Evolutionary conservation across 1,139 yeast species (phyloP), one percentile per base, ranked within the genome.

Genomic region (Geotrichum klebahnii): DNA sequence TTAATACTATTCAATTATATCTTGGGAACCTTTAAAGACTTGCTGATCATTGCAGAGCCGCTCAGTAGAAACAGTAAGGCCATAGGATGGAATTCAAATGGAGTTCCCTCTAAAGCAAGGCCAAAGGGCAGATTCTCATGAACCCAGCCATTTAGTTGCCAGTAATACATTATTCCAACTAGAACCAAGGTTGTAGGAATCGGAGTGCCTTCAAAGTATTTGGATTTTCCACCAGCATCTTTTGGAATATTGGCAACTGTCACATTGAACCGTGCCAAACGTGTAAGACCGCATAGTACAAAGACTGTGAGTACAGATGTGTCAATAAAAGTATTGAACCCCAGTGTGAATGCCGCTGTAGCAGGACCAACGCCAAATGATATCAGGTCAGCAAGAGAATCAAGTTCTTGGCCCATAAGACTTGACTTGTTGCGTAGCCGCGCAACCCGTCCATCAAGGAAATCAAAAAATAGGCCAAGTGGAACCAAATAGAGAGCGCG

Each of bases 401-500:
- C 98, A 61, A 92, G 79, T 70, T 92, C 98, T 69, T 92, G 97
- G 53, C 98, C 98, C 88, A 94, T 87, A 52, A 92, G 75, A 22
- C 95, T 84, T 2, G 96, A 80, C 71, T 92, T 88, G 68, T 89
- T 84, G 70, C 97, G 80, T 72, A 92, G 78, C 61, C 98, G 78
- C 4, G 98, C 98, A 6, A 92, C 98, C 62, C 96, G 81, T 26
- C 98, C 98, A 66, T 92, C 98, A 66, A 92, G 84, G 66, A 92
- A 89, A 68, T 92, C 98, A 67, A 90, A 90, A 65, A 92, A 88
- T 62, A 90, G 79, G 5, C 98, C 98, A 60, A 90, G 74, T 17
- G 87, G 77, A 42, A 88, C 87, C 68, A 90, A 86, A 58, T 84
- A 81, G 70, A 89, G 92, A 2, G 97, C 96, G 60, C 96, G 77